Evolutionary conservation across 306 rosid species (phyloP).

Genomic region (Calophaca sinica): DNA sequence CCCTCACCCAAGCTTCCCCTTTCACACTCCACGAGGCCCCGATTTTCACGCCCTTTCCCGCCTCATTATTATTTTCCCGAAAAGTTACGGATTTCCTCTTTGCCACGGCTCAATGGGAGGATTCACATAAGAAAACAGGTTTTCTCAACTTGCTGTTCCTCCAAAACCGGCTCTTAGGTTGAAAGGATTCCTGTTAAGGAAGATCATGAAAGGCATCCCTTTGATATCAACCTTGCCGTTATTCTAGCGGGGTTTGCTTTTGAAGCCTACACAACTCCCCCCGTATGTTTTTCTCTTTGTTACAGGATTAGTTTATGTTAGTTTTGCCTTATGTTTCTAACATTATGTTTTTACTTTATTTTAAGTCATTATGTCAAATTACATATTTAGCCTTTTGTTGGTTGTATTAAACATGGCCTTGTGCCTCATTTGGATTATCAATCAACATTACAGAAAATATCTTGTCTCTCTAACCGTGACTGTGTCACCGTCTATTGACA

Average conservation of each 20-base stretch:
- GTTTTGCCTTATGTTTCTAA: too few species aligned
- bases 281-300: constrained; percentile 58
- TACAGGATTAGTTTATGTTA: too few species aligned
- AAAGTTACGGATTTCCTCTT: constrained; percentile 50
- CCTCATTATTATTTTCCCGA: constrained; percentile 20
- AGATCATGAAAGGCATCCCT: constrained; percentile 63
- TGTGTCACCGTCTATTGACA: constrained; percentile 42
- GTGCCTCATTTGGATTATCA: too few species aligned
- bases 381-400: too few species aligned
- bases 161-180: constrained; percentile 59
- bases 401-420: too few species aligned
- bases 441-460: too few species aligned
- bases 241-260: constrained; percentile 93
- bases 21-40: neutral
- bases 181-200: constrained; percentile 45
- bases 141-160: constrained; percentile 51
- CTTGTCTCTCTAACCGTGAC: too few species aligned
- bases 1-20: constrained; percentile 40
- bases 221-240: constrained; percentile 90
- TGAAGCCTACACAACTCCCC: constrained; percentile 83
- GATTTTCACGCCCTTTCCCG: constrained; percentile 46
- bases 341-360: too few species aligned
- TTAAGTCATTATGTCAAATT: too few species aligned
- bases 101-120: constrained; percentile 22
- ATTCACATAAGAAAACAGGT: constrained; percentile 34